Base-by-base conservation (phyloP, 2,329 filamentous ascomycete genomes). In the Diaporthe ampelina region DNA sequence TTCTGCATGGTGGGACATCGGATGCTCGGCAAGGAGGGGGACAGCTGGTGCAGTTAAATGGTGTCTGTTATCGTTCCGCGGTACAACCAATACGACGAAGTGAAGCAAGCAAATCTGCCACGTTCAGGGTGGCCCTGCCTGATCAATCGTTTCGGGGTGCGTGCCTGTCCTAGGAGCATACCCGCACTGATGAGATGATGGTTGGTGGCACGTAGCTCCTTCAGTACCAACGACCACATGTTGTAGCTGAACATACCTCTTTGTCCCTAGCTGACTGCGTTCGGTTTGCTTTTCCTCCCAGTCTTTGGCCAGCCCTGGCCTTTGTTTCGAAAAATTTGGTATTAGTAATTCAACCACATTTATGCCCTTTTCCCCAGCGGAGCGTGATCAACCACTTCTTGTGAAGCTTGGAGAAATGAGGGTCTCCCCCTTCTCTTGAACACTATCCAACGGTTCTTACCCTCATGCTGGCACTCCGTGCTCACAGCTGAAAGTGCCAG, bases 1-100 rank as follows among this genome's bases (percentile, higher is more conserved):
- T 68, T 40, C 45, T 68, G 63, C 63, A 54, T 40, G 52, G 63
- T 68, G 32, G 35, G 43, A 54, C 37, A 68, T 37, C 52, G 63
- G 29, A 52, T 37, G 45, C 29, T 68, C 29, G 32, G 26, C 45
- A 11, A 48, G 32, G 40, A n/a, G 11, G 3, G 43, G 45, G 45
- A 32, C 24, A 11, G 43, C 43, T 65, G 26, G 43, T 50, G 43
- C 43, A 45, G 13, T 35, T 8, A 26, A 37, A 8, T 4, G 61
- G 6, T 50, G 29, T n/a, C 37, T 15, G 45, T 24, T 32, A 19
- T 24, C 43, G 13, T 37, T 6, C 45, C 24, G 19, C 11, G 11
- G 15, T 35, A 24, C 29, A 52, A 37, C 19, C 24, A 67, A 37
- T 35, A 24, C 45, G 50, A n/a, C 11, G 24, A 67, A 67, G 21